Evolutionary conservation across 257 asterid genomes (phyloP).

Genomic region (Solanum lycopersicoides): DNA sequence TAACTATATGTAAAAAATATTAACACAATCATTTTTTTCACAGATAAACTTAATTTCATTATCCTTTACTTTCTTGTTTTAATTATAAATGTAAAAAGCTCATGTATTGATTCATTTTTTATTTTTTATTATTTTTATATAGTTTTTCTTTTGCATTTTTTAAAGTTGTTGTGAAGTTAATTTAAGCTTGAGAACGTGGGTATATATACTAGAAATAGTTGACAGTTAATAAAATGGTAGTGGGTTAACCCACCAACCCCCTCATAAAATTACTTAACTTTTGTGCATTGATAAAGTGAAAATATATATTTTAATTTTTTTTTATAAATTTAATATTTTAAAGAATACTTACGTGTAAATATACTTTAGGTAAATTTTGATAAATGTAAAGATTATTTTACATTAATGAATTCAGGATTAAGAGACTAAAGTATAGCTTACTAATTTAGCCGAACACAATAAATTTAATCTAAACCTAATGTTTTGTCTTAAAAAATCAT

Average conservation of each 20-base stretch:
- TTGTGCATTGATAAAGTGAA: neutral
- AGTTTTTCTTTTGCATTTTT: neutral
- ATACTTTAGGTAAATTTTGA: neutral
- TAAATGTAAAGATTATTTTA: neutral
- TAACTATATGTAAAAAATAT: neutral
- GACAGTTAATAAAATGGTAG: neutral
- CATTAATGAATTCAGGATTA: neutral
- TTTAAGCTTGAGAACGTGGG: neutral
- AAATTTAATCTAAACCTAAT: neutral
- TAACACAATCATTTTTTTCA: neutral
- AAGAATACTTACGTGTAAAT: neutral
- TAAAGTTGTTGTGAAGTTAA: neutral
- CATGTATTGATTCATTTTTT: neutral
- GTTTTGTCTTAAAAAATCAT: neutral
- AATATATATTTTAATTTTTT: too few species aligned
- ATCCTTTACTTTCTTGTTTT: neutral
- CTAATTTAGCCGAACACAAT: neutral
- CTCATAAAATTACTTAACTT: neutral
- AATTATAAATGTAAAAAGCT: neutral
- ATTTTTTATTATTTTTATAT: too few species aligned
- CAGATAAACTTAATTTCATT: neutral
- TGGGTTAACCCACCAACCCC: neutral
- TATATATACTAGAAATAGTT: neutral
- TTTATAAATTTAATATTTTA: neutral
- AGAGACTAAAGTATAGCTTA: neutral